Evolutionary conservation across 2,329 filamentous ascomycete species (phyloP), one percentile per base, ranked within the genome.

Genomic region (Trichoderma sp.): DNA sequence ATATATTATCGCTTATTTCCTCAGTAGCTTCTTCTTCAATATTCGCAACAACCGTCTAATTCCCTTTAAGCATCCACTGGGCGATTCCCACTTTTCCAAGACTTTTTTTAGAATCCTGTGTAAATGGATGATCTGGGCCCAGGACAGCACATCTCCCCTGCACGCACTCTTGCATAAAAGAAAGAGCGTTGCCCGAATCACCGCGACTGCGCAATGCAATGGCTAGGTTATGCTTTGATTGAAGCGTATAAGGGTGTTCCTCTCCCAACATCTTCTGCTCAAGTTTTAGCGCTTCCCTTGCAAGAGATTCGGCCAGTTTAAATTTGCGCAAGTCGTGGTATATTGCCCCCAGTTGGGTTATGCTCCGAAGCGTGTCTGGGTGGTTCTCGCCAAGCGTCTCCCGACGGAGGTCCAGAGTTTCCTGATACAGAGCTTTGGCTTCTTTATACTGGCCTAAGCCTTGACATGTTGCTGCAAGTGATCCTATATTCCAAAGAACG

Each of bases 211-310:
- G 39, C 39, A 9, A 43, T n/a, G 39, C 39, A 4, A 43, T 3
- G 15, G 39, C 39, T 8, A 43, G 18, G 7, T 43, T 43, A n/a
- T 43, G 39, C 39, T 43, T 43, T n/a, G 39, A 43, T 43, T 43
- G 39, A 43, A 43, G 39, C 39, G 39, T 43, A n/a, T 0, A 84
- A 4, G 39, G 39, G 1, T 43, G 39, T 9, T 43, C 39, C 3
- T 43, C 39, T 43, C 39, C 39, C 3, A 43, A 7, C 3, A 43
- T 43, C 39, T 43, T 43, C 0, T 43, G 3, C 39, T 43, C 39
- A 43, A 43, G 39, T 1, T 43, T 0, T n/a, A 43, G n/a, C 2
- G 39, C 39, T 43, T 43, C 39, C 3, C 2, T n/a, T 43, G 15
- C 39, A 43, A 43, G 39, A 43, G 15, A 0, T n/a, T 43, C 39